phyloP scores from a whole-genome alignment of 2,329 filamentous ascomycete genomes.

The Exophiala sp. region DNA sequence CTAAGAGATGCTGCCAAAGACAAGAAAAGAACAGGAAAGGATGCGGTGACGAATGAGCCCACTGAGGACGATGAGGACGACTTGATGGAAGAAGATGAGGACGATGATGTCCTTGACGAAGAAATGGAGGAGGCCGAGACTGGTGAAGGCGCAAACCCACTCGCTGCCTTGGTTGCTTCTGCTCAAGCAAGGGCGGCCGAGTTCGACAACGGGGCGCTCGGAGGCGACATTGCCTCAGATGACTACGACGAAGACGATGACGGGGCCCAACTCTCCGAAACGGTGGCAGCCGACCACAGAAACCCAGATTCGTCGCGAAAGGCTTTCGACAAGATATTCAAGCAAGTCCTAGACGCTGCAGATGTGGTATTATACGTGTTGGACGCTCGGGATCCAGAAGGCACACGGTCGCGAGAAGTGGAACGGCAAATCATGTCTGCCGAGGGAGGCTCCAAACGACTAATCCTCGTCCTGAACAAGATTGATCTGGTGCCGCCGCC shows the following conservation, averaged over 20 bases:
- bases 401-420: constrained; percentile 82
- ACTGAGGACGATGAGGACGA: constrained; percentile 41
- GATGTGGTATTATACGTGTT: constrained; percentile 93
- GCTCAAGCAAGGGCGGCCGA: constrained; percentile 70
- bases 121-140: constrained; percentile 49
- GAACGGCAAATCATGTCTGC: constrained; percentile 90
- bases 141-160: constrained; percentile 70
- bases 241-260: constrained; percentile 44
- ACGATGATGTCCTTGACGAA: constrained; percentile 45
- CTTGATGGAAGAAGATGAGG: constrained; percentile 45
- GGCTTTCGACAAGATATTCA: constrained; percentile 94
- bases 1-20: constrained; percentile 62
- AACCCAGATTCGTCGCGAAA: constrained; percentile 63
- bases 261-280: constrained; percentile 35
- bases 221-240: constrained; percentile 52
- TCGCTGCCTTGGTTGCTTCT: constrained; percentile 84
- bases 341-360: constrained; percentile 79
- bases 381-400: constrained; percentile 83
- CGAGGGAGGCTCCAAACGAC: constrained; percentile 71
- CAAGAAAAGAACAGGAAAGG: constrained; percentile 47
- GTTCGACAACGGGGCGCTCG: constrained; percentile 62
- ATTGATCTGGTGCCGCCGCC: constrained; percentile 81
- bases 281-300: constrained; percentile 23
- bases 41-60: constrained; percentile 52
- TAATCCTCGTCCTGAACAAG: constrained; percentile 93